phyloP scores from a whole-genome alignment of 352 stramenopile genomes.

The Phytophthora pistaciae region DNA sequence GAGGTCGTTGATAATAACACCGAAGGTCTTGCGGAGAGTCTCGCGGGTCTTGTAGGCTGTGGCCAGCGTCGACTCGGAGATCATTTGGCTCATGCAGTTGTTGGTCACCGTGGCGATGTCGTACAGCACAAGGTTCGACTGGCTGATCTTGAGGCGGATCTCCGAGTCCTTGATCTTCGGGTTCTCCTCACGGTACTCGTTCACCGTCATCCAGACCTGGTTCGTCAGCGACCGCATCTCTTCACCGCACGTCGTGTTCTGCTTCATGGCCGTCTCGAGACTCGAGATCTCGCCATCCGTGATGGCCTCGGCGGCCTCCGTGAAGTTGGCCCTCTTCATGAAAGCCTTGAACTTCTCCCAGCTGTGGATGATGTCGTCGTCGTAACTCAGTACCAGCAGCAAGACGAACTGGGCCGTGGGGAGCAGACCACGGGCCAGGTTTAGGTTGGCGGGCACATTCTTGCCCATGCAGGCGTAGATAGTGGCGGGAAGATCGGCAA shows the following conservation, averaged over 20 bases:
- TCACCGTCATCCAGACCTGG: constrained; percentile 46
- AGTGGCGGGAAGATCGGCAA: constrained; percentile 57
- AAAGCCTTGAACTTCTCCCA: constrained; percentile 46
- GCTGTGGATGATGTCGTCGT: constrained; percentile 37
- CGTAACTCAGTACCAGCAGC: constrained; percentile 33
- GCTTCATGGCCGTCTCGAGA: constrained; percentile 45
- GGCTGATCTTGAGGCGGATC: constrained; percentile 46
- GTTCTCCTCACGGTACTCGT: constrained; percentile 38
- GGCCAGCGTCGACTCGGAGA: constrained; percentile 14
- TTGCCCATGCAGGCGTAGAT: constrained; percentile 58
- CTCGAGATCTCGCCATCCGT: constrained; percentile 35
- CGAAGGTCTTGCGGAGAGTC: constrained; percentile 54
- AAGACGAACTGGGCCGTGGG: constrained; percentile 40
- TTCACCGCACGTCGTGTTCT: constrained; percentile 49
- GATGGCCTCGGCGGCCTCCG: constrained; percentile 29
- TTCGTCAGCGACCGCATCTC: constrained; percentile 49
- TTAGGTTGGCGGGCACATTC: constrained; percentile 19
- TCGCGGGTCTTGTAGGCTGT: constrained; percentile 50
- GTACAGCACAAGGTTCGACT: constrained; percentile 56
- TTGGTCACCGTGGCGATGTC: constrained; percentile 56
- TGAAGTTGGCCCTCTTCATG: constrained; percentile 37
- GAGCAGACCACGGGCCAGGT: constrained; percentile 32
- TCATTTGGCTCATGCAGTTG: constrained; percentile 51
- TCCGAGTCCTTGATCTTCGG: constrained; percentile 37
- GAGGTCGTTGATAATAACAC: constrained; percentile 61